Evolutionary conservation across 352 stramenopile genomes (phyloP).

Genomic region (Globisporangium recalcitrans): DNA sequence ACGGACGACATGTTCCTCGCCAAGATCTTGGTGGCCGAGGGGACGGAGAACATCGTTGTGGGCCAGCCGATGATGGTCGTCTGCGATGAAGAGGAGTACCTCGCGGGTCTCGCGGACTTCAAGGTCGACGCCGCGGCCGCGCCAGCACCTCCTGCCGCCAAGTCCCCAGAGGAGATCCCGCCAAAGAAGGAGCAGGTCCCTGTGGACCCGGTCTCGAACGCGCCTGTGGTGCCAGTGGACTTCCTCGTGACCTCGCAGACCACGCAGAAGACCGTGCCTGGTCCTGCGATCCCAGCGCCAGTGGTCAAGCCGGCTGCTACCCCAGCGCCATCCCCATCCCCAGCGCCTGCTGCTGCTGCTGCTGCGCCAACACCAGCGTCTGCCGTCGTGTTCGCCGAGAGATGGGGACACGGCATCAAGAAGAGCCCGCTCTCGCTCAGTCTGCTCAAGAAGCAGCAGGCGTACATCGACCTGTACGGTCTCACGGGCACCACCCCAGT

Average conservation of each 20-base stretch:
- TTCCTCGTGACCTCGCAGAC: slow-evolving; percentile 66
- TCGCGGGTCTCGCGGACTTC: slow-evolving; percentile 72
- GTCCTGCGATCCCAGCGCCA: slow-evolving; percentile 33
- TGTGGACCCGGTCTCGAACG: slow-evolving; percentile 36
- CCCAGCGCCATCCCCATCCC: too few relatives aligned
- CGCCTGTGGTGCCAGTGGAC: slow-evolving; percentile 48
- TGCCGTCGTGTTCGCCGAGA: slow-evolving; percentile 45
- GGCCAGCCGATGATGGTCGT: slow-evolving; percentile 95
- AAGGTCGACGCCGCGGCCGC: slow-evolving; percentile 45
- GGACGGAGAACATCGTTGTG: slow-evolving; percentile 86
- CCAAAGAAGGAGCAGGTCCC: slow-evolving; percentile 67
- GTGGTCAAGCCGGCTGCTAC: slow-evolving; percentile 7
- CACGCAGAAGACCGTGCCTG: slow-evolving; percentile 43
- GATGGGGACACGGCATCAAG: slow-evolving; percentile 76
- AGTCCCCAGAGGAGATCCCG: slow-evolving; percentile 53
- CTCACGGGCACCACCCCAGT: slow-evolving; percentile 74
- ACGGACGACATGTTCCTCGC: slow-evolving; percentile 96
- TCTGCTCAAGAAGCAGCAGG: slow-evolving; percentile 81
- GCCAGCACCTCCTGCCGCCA: slow-evolving; percentile 25
- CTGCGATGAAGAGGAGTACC: slow-evolving; percentile 85
- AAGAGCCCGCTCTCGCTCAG: slow-evolving; percentile 80
- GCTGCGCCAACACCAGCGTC: slow-evolving; percentile 18
- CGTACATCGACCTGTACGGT: slow-evolving; percentile 78
- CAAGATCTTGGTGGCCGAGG: slow-evolving; percentile 94
- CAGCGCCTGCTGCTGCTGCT: slow-evolving; percentile 18